These are phyloP conservation scores for Blakeslea trispora DNA, from an alignment of 371 early-diverging fungal genomes.

Conservation along the genomic window DNA sequence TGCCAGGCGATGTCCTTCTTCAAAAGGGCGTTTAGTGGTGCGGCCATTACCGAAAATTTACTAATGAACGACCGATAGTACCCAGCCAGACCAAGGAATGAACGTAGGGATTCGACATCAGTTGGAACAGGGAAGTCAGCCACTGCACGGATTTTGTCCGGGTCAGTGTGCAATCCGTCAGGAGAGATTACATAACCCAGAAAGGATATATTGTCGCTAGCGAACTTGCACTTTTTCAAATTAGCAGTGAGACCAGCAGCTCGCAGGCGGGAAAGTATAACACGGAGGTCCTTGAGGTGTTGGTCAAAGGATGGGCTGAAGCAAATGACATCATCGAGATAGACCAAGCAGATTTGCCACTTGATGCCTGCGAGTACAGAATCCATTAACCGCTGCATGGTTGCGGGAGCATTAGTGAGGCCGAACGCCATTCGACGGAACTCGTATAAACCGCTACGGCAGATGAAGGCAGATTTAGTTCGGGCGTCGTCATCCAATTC, in stretches of 20 bases:
- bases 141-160: neutral
- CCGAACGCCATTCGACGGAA: conserved; percentile 41
- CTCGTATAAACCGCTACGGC: conserved; percentile 34
- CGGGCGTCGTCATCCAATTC: conserved; percentile 9
- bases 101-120: conserved; percentile 22
- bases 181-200: conserved; percentile 34
- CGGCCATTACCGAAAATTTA: conserved; percentile 27
- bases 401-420: too few relatives aligned
- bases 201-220: conserved; percentile 11
- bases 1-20: conserved; percentile 7
- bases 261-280: too few relatives aligned
- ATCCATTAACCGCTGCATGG: too few relatives aligned
- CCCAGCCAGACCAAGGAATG: conserved; percentile 21
- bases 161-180: neutral
- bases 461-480: conserved; percentile 42
- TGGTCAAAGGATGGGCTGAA: conserved; percentile 7
- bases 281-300: neutral
- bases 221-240: conserved; percentile 16
- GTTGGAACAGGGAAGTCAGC: conserved; percentile 20
- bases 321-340: conserved; percentile 6
- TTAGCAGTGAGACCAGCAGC: conserved; percentile 16
- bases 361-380: conserved; percentile 12
- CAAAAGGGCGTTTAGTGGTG: conserved; percentile 26
- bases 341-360: conserved; percentile 9
- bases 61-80: conserved; percentile 36